A percentile compares a stretch with the other conserved stretches of the same genome.
Conservation (phyloP, 257 asterid genomes). For the Datura wrightii region DNA sequence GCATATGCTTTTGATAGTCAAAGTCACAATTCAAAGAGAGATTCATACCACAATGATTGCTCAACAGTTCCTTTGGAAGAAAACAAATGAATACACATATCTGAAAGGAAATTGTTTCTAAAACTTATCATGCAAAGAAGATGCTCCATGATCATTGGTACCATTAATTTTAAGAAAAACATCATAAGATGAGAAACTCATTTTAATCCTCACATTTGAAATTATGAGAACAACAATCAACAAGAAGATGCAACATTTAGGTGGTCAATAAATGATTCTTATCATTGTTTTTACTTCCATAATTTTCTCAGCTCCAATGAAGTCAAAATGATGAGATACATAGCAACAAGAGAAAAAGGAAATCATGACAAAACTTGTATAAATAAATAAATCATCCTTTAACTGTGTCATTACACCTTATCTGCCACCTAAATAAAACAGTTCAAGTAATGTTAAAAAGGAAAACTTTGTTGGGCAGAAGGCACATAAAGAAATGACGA, state of each 20-base stretch:
- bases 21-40: background rate
- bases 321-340: background rate
- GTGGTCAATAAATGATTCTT: background rate
- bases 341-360: constrained; percentile 5
- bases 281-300: background rate
- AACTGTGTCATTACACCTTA: background rate
- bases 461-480: background rate
- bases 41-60: background rate
- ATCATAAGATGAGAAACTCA: background rate
- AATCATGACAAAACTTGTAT: constrained; percentile 12
- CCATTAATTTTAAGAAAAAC: background rate
- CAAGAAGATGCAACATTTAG: background rate
- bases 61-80: background rate
- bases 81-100: background rate
- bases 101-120: background rate
- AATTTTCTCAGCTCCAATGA: background rate
- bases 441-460: background rate
- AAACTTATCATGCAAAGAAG: background rate
- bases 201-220: background rate
- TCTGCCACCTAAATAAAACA: constrained; percentile 1
- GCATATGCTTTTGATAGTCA: background rate
- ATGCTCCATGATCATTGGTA: background rate
- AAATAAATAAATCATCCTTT: background rate
- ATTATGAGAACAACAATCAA: background rate
- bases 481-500: background rate